Percentiles rank a stretch among this genome's conserved stretches.
These are phyloP conservation scores for Epichloe gansuensis DNA, from an alignment of 2,329 filamentous ascomycete genomes.

Conservation along the genomic window DNA sequence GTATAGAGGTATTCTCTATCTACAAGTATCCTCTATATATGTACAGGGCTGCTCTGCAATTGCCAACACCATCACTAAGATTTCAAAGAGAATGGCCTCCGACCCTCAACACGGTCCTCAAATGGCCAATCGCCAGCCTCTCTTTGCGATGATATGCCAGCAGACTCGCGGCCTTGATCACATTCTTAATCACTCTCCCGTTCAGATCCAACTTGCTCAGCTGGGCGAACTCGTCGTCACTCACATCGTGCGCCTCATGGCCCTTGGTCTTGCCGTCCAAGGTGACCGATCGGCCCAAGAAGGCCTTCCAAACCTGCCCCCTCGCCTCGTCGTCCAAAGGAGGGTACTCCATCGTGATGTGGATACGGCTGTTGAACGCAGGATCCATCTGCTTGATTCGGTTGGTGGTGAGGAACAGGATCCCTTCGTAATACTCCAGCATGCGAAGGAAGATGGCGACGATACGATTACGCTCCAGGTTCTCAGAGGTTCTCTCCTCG, in stretches of 20 bases:
- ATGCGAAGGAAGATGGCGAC: conserved; percentile 28
- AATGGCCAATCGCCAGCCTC: conserved; percentile 16
- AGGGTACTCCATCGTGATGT: conserved; percentile 35
- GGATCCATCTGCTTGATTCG: conserved; percentile 31
- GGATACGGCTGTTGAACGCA: conserved; percentile 35
- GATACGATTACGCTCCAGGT: conserved; percentile 21
- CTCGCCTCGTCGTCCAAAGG: conserved; percentile 24
- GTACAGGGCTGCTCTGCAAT: not conserved
- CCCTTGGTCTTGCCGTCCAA: conserved; percentile 10
- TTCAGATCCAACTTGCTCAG: conserved; percentile 31
- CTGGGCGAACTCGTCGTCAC: conserved; percentile 18
- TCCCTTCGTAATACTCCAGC: conserved; percentile 35
- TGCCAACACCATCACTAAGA: not conserved
- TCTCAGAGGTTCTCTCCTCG: conserved; percentile 21
- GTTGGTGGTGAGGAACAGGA: conserved; percentile 37
- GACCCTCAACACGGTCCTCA: conserved; percentile 19
- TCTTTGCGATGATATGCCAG: conserved; percentile 19
- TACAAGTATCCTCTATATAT: too few species aligned
- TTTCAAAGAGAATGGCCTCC: conserved; percentile 16
- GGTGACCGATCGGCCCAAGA: conserved; percentile 19
- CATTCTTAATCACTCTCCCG: conserved; percentile 38
- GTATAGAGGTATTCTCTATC: too few species aligned
- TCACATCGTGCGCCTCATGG: conserved; percentile 17
- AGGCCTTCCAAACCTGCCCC: conserved; percentile 26
- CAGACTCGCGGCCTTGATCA: conserved; percentile 25